A percentile compares a stretch with the other conserved stretches of the same genome.
These are phyloP conservation scores for Oryza longistaminata DNA, from an alignment of 176 grass and related monocot genomes.

Conservation along the genomic window DNA sequence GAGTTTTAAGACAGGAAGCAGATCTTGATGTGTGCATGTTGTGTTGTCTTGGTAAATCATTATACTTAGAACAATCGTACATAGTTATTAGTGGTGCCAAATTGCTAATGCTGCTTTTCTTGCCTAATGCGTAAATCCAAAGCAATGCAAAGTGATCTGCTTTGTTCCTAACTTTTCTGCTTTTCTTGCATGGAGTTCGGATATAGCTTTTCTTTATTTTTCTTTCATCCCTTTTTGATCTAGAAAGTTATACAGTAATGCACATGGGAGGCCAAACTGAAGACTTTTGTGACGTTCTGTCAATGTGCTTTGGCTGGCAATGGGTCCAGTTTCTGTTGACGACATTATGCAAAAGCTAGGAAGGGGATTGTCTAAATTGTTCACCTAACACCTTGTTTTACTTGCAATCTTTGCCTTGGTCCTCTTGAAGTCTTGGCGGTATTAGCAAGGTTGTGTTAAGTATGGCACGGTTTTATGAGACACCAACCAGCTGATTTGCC, in stretches of 20 bases:
- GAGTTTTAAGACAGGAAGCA: conserved; percentile 25
- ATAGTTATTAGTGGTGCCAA: conserved; percentile 7
- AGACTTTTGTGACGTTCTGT: conserved; percentile 27
- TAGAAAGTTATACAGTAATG: conserved; percentile 34
- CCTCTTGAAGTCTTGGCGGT: conserved; percentile 19
- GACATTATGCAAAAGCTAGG: conserved; percentile 20
- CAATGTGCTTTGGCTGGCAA: conserved; percentile 28
- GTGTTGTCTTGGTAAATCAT: conserved; percentile 27
- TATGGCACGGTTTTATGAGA: conserved; percentile 20
- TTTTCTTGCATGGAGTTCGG: conserved; percentile 30
- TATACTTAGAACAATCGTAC: conserved; percentile 17
- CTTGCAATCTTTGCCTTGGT: conserved; percentile 27
- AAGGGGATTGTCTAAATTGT: not conserved
- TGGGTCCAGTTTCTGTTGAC: conserved; percentile 32
- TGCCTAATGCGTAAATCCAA: conserved; percentile 42
- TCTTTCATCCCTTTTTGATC: conserved; percentile 13
- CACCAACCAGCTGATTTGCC: conserved; percentile 8
- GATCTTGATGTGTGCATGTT: conserved; percentile 20
- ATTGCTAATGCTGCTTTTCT: conserved; percentile 17
- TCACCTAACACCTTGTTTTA: conserved; percentile 50
- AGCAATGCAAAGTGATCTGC: conserved; percentile 27
- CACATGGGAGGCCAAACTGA: conserved; percentile 50
- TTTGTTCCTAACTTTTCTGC: conserved; percentile 16
- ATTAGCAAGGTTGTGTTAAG: conserved; percentile 40
- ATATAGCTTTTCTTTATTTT: conserved; percentile 28